Percentiles rank a stretch among this genome's conserved stretches.
Evolutionary conservation across 1,284 basidiomycete species (phyloP).

Genomic region (Crepidotus sp.): DNA sequence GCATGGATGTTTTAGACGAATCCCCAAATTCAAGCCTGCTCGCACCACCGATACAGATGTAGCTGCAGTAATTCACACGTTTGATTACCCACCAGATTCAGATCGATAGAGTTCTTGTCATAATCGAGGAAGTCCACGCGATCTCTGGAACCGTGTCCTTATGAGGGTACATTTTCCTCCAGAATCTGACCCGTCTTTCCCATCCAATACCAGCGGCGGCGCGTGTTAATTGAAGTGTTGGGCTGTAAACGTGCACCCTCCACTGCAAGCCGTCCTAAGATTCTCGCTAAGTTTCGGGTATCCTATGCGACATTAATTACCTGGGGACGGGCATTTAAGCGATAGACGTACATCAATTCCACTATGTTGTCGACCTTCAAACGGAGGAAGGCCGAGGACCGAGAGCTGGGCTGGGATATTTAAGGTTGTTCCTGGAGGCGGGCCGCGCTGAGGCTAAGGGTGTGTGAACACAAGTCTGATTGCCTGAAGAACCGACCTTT

Average conservation of each 20-base stretch:
- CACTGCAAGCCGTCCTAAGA: slow-evolving; percentile 65
- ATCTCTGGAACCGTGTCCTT: slow-evolving; percentile 20
- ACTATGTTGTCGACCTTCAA: slow-evolving; percentile 77
- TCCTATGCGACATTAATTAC: slow-evolving; percentile 44
- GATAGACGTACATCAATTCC: slow-evolving; percentile 67
- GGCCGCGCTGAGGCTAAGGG: slow-evolving; percentile 8
- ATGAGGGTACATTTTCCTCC: slow-evolving; percentile 38
- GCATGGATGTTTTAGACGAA: slow-evolving; percentile 14
- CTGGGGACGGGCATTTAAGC: background rate
- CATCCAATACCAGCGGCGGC: slow-evolving; percentile 77
- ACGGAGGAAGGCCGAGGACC: slow-evolving; percentile 50
- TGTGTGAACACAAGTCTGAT: slow-evolving; percentile 13
- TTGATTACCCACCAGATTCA: slow-evolving; percentile 7
- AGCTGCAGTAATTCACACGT: slow-evolving; percentile 7
- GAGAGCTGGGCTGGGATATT: slow-evolving; percentile 59
- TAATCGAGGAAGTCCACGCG: background rate
- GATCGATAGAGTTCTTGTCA: background rate
- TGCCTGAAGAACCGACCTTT: slow-evolving; percentile 19
- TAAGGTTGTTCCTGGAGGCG: slow-evolving; percentile 25
- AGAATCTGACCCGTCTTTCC: slow-evolving; percentile 58
- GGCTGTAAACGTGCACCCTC: slow-evolving; percentile 59
- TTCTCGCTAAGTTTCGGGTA: slow-evolving; percentile 74
- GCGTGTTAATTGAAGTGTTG: slow-evolving; percentile 63
- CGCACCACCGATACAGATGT: slow-evolving; percentile 6
- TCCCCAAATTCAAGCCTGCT: background rate